A percentile compares a stretch with the other conserved stretches of the same genome.
phyloP scores from a whole-genome alignment of 805 yeast species.

The Scheffersomyces ergatensis region DNA sequence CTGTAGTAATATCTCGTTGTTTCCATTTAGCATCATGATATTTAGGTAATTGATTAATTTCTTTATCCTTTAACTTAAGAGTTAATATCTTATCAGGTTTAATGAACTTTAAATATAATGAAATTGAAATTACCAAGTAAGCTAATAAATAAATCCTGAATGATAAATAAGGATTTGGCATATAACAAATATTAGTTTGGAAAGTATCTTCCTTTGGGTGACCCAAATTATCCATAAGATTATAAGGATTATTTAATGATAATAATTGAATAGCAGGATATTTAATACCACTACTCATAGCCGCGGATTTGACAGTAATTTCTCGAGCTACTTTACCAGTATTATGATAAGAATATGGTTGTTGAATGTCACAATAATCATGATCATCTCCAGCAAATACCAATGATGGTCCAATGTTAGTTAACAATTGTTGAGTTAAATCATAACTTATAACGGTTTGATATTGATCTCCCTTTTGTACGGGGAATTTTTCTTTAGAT shows the following conservation, averaged over 20 bases:
- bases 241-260: constrained; percentile 54
- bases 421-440: constrained; percentile 57
- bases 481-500: constrained; percentile 59
- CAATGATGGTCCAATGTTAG: constrained; percentile 59
- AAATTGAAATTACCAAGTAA: background rate
- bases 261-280: constrained; percentile 85
- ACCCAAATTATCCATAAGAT: constrained; percentile 4
- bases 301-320: constrained; percentile 81
- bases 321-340: constrained; percentile 52
- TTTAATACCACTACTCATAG: constrained; percentile 90
- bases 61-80: background rate
- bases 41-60: background rate
- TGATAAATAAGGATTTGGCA: constrained; percentile 51
- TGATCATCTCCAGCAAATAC: constrained; percentile 95
- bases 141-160: background rate
- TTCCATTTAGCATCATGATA: too few relatives aligned
- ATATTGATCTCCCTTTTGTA: constrained; percentile 76
- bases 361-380: constrained; percentile 83
- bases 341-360: constrained; percentile 28
- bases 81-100: background rate
- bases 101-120: background rate
- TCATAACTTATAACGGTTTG: constrained; percentile 79
- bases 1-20: too few relatives aligned
- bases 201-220: constrained; percentile 13
- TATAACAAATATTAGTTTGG: constrained; percentile 50